Base-by-base conservation (phyloP, 495 filamentous ascomycete genomes). In the Penicillium coprophilum region DNA sequence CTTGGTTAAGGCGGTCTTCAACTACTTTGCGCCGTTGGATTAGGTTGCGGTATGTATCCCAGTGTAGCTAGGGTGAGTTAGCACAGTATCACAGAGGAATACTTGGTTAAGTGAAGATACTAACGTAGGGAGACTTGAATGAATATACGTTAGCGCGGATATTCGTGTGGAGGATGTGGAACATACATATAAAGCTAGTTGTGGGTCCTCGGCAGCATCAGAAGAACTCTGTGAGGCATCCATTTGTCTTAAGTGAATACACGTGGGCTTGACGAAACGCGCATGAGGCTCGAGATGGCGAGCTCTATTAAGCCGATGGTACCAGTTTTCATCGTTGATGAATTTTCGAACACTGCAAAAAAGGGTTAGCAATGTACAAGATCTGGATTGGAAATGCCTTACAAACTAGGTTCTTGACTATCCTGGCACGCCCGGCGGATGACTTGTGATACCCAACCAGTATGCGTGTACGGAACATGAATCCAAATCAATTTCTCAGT, bases 391-490 rank as follows among this genome's bases (percentile, higher is more conserved):
- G 12, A 56, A 13, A 12, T 24, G 6, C 17, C 3, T 1, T 59
- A 74, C 73, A 72, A 69, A 24, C 61, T 55, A 8, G 66, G 49
- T 2, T 64, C 67, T 58, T 63, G 73, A 58, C 66, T 55, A 34
- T 63, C 66, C n/a, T 62, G 46, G 28, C 59, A 63, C 4, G 60
- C 59, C 6, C 56, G 61, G 0, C 60, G 55, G 6, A 69, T 65
- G 13, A 69, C 55, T 20, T 57, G 62, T 23, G 80, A 82, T 12
- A 87, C 85, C 85, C 85, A 89, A 7, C 78, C 76, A 3, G 85
- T 80, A 65, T 87, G 84, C 4, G 81, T 88, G 56, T 80, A 88
- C 0, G 85, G 85, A 27, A 87, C 66, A 62, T 89, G 86, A 36
- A 87, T 80, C 86, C 85, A 89, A 51, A 82, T 76, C 34, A 87